Conservation (phyloP, 2,329 filamentous ascomycete species). For the Trichoderma sp. region DNA sequence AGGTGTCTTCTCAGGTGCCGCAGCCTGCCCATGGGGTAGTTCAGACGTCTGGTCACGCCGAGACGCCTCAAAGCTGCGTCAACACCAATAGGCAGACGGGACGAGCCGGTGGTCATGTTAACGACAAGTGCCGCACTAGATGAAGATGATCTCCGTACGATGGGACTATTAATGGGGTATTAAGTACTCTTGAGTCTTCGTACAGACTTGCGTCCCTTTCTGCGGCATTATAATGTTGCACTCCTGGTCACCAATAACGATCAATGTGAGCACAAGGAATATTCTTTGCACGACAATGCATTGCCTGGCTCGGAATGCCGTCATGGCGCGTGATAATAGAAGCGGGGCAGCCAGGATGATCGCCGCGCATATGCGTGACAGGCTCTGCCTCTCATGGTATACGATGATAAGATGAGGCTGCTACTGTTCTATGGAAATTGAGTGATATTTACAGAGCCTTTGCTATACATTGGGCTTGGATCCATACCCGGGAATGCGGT, state of each 20-base stretch:
- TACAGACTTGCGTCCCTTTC: not conserved
- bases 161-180: not conserved
- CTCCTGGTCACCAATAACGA: not conserved
- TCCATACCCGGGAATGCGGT: too few relatives aligned
- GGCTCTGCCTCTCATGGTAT: not conserved
- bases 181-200: not conserved
- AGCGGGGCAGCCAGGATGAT: constrained; percentile 9
- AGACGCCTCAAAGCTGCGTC: not conserved
- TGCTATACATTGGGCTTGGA: not conserved
- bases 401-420: not conserved
- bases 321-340: constrained; percentile 18
- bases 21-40: not conserved
- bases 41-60: not conserved
- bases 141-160: not conserved
- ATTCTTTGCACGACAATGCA: not conserved
- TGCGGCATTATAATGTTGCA: not conserved
- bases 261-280: not conserved
- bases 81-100: not conserved
- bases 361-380: constrained; percentile 18
- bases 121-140: not conserved
- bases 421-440: not conserved
- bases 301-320: constrained; percentile 16
- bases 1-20: not conserved
- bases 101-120: constrained; percentile 3
- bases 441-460: not conserved